Conservation (phyloP, 805 yeast genomes). For the Debaryomyces castellii region DNA sequence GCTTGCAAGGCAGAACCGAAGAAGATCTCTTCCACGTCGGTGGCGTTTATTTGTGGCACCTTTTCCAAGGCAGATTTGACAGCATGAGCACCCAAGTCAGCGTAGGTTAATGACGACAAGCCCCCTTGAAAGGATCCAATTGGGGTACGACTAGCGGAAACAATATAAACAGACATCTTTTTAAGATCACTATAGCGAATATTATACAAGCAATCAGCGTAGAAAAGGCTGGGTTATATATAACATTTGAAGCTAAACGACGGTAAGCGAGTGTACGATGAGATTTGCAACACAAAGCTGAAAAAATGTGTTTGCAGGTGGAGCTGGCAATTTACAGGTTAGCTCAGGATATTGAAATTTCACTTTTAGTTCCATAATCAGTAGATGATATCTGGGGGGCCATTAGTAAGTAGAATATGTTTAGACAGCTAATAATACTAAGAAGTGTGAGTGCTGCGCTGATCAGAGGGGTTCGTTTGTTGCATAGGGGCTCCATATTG, state of each 20-base stretch:
- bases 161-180: conserved; percentile 67
- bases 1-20: conserved; percentile 94
- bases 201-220: neutral
- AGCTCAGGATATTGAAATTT: neutral
- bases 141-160: conserved; percentile 91
- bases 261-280: neutral
- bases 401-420: neutral
- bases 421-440: neutral
- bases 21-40: conserved; percentile 81
- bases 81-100: conserved; percentile 90
- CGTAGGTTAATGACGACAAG: conserved; percentile 69
- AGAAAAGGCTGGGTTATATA: neutral
- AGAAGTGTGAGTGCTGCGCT: neutral
- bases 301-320: neutral
- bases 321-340: neutral
- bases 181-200: neutral
- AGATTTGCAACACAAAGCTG: neutral
- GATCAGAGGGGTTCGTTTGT: neutral
- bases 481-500: neutral
- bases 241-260: neutral
- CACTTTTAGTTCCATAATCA: neutral
- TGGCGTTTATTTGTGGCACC: conserved; percentile 77
- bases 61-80: conserved; percentile 84
- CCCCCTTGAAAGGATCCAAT: conserved; percentile 92
- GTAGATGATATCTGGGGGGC: no score